These are phyloP conservation scores for Sordariomycetes sp. DNA, from an alignment of 2,329 filamentous ascomycete genomes.

Conservation along the genomic window DNA sequence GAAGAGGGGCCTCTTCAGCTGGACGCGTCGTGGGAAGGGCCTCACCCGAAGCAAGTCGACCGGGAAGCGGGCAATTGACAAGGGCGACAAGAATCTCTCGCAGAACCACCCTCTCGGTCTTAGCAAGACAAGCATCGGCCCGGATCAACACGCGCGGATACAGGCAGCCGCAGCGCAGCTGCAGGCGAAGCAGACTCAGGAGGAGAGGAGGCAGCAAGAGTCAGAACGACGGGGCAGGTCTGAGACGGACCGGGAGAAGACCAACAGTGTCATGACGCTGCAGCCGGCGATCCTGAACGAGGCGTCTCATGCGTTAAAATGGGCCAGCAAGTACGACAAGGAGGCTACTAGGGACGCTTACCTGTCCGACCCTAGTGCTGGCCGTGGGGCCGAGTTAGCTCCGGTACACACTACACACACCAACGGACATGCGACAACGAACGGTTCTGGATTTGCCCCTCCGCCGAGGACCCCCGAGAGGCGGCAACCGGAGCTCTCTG, in stretches of 20 bases:
- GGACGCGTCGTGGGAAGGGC: constrained; percentile 58
- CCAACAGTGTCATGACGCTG: constrained; percentile 79
- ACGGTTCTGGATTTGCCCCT: not conserved
- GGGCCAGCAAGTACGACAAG: constrained; percentile 93
- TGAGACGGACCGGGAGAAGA: constrained; percentile 53
- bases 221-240: constrained; percentile 38
- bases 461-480: constrained; percentile 1
- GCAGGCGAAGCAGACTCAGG: constrained; percentile 58
- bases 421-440: constrained; percentile 5
- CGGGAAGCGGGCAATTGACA: constrained; percentile 48
- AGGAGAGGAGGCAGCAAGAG: constrained; percentile 30
- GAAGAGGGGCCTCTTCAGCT: constrained; percentile 78
- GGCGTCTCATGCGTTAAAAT: constrained; percentile 89
- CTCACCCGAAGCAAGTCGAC: constrained; percentile 58
- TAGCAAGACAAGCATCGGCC: constrained; percentile 77
- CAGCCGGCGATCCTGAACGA: constrained; percentile 78
- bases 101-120: constrained; percentile 26
- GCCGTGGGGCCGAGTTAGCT: constrained; percentile 48
- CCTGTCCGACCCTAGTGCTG: constrained; percentile 60
- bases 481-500: constrained; percentile 15
- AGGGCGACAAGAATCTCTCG: constrained; percentile 29
- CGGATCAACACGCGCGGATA: constrained; percentile 87
- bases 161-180: constrained; percentile 82
- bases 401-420: constrained; percentile 16
- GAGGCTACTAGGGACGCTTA: constrained; percentile 79